These are phyloP conservation scores for Puccinia coronata DNA, from an alignment of 1,284 basidiomycete genomes.

Conservation along the genomic window DNA sequence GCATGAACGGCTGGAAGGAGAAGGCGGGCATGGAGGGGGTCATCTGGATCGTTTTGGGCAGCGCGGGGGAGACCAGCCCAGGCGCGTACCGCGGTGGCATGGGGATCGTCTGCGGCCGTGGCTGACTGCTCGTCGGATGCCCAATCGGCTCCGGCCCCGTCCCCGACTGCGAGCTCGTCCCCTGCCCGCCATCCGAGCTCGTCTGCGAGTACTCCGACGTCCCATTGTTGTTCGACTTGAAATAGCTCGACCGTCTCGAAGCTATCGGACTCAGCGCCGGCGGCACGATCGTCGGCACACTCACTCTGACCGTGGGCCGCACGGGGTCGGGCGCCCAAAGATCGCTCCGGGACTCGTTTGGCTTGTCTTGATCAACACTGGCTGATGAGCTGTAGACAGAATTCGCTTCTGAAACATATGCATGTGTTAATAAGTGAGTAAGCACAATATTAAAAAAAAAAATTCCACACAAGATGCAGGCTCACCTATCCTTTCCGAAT, in stretches of 20 bases:
- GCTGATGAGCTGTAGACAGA: not conserved
- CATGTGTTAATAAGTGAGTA: no score
- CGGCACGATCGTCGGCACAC: slow-evolving; percentile 12
- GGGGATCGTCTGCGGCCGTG: slow-evolving; percentile 26
- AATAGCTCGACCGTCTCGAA: slow-evolving; percentile 27
- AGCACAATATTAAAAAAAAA: no score
- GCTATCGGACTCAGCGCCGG: slow-evolving; percentile 28
- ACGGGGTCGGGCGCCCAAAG: slow-evolving; percentile 30
- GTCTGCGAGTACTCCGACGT: not conserved
- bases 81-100: slow-evolving; percentile 38
- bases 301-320: not conserved
- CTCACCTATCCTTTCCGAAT: not conserved
- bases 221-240: slow-evolving; percentile 23
- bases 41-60: slow-evolving; percentile 52
- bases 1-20: slow-evolving; percentile 58
- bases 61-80: slow-evolving; percentile 3
- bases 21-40: slow-evolving; percentile 61
- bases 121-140: slow-evolving; percentile 15
- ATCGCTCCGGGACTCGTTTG: not conserved
- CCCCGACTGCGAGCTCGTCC: not conserved
- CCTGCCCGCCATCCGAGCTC: not conserved
- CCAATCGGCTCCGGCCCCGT: slow-evolving; percentile 20
- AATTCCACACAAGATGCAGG: not conserved
- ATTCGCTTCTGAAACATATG: not conserved
- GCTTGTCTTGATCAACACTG: not conserved